Evolutionary conservation across 148 eudicot species (phyloP).

Genomic region (Rhododendron ovatum): DNA sequence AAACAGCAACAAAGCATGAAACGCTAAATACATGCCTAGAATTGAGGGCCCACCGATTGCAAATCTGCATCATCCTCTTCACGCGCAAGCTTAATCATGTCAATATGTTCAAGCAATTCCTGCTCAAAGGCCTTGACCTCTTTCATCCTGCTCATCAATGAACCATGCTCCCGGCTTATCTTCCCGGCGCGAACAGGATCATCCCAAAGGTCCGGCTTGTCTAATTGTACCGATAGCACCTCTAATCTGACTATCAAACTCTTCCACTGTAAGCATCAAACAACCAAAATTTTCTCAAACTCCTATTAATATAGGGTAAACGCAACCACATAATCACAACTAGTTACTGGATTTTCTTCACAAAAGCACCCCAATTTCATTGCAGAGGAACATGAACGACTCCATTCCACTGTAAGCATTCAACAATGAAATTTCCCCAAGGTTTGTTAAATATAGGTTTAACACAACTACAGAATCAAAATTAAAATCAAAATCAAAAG

Average conservation of each 20-base stretch:
- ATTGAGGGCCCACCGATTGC: constrained; percentile 87
- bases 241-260: constrained; percentile 56
- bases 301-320: background rate
- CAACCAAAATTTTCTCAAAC: constrained; percentile 4
- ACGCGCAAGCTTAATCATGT: constrained; percentile 93
- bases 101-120: constrained; percentile 84
- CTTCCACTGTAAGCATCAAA: constrained; percentile 61
- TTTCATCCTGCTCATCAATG: constrained; percentile 67
- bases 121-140: constrained; percentile 83
- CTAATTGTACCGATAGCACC: constrained; percentile 58
- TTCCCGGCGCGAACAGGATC: constrained; percentile 88
- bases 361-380: background rate
- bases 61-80: constrained; percentile 87
- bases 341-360: background rate
- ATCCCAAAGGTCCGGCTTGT: constrained; percentile 85
- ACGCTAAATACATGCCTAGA: constrained; percentile 62
- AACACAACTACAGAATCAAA: background rate
- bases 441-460: background rate
- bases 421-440: background rate
- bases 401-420: background rate
- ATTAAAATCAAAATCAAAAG: background rate
- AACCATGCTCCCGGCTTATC: constrained; percentile 92
- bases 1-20: background rate
- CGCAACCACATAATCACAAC: background rate
- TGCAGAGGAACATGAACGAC: background rate